These are phyloP conservation scores for Collybia sp. DNA, from an alignment of 768 basidiomycete genomes.

Conservation along the genomic window DNA sequence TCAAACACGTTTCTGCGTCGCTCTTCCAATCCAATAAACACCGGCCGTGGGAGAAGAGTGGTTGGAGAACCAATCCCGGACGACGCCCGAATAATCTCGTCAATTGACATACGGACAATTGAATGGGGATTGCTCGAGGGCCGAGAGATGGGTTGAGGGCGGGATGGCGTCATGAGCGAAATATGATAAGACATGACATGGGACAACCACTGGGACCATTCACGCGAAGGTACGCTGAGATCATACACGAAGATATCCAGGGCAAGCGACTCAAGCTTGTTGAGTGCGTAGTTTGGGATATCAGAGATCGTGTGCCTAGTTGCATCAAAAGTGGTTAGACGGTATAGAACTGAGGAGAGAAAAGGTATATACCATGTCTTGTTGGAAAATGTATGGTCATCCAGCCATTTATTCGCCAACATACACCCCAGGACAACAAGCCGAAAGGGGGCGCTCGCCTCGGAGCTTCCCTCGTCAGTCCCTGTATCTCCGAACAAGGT, in stretches of 20 bases:
- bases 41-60: constrained; percentile 46
- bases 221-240: constrained; percentile 55
- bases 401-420: constrained; percentile 86
- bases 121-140: constrained; percentile 69
- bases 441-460: constrained; percentile 64
- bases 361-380: constrained; percentile 72
- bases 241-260: constrained; percentile 70
- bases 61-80: constrained; percentile 19
- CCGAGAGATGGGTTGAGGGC: constrained; percentile 73
- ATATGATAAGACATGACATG: constrained; percentile 63
- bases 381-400: constrained; percentile 86
- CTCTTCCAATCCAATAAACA: constrained; percentile 71
- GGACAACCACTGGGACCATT: constrained; percentile 71
- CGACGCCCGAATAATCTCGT: constrained; percentile 59
- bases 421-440: constrained; percentile 77
- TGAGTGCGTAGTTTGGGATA: constrained; percentile 64
- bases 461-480: constrained; percentile 44
- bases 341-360: constrained; percentile 2
- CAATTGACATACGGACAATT: constrained; percentile 64
- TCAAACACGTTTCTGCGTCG: constrained; percentile 49
- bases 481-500: constrained; percentile 54
- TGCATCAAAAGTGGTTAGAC: constrained; percentile 4
- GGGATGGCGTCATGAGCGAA: constrained; percentile 52
- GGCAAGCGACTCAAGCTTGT: constrained; percentile 66
- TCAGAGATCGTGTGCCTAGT: constrained; percentile 77